phyloP scores from a whole-genome alignment of 2,329 filamentous ascomycete genomes.

The Hypoxylon sp. region DNA sequence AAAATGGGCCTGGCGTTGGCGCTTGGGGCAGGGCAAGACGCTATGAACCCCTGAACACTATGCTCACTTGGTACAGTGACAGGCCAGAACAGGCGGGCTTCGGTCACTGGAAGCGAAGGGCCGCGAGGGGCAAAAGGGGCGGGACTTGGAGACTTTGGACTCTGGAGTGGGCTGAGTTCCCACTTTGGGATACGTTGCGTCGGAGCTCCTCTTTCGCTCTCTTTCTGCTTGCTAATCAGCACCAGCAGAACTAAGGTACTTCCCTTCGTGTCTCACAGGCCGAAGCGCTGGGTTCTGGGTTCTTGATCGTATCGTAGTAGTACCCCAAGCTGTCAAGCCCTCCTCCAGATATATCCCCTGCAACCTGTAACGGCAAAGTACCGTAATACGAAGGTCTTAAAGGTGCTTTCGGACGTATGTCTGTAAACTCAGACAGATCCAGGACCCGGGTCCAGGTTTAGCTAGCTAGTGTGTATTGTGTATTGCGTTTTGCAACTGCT shows the following conservation, averaged over 20 bases:
- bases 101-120: slow-evolving; percentile 15
- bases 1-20: slow-evolving; percentile 23
- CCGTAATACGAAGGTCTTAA: slow-evolving; percentile 16
- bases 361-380: too few species aligned
- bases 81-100: slow-evolving; percentile 1
- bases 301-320: slow-evolving; percentile 13
- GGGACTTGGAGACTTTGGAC: neutral
- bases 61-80: slow-evolving; percentile 17
- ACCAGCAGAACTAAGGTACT: neutral
- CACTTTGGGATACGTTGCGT: slow-evolving; percentile 33
- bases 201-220: slow-evolving; percentile 6
- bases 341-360: too few species aligned
- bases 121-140: slow-evolving; percentile 33
- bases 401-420: neutral
- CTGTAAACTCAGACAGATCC: slow-evolving; percentile 1
- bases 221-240: slow-evolving; percentile 33
- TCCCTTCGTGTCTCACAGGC: slow-evolving; percentile 16
- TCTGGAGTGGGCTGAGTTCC: slow-evolving; percentile 26
- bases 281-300: slow-evolving; percentile 9
- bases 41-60: slow-evolving; percentile 13
- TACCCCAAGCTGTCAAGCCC: slow-evolving; percentile 7
- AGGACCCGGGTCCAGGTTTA: slow-evolving; percentile 5
- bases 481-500: slow-evolving; percentile 18
- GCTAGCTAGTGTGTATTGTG: too few species aligned
- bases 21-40: slow-evolving; percentile 8